phyloP scores from a whole-genome alignment of 208 protist genomes.

The Leishmania major region DNA sequence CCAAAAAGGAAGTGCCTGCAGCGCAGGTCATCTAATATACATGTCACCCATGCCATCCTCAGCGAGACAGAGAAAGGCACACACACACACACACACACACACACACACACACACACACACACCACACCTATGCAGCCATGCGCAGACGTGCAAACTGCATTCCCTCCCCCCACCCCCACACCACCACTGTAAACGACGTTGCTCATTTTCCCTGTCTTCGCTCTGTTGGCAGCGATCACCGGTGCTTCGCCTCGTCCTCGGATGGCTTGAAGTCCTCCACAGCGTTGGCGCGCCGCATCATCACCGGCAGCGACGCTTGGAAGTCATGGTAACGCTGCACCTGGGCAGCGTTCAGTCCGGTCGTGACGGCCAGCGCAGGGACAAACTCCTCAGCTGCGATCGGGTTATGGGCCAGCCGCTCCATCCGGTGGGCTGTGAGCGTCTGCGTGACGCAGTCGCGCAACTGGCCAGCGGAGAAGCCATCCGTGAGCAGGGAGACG shows the following conservation, averaged over 20 bases:
- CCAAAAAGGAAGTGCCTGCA: neutral
- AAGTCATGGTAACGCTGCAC: conserved; percentile 66
- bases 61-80: neutral
- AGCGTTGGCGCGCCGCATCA: conserved; percentile 68
- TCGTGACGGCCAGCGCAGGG: conserved; percentile 49
- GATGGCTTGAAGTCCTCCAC: conserved; percentile 70
- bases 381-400: conserved; percentile 83
- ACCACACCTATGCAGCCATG: neutral
- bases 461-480: conserved; percentile 73
- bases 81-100: neutral
- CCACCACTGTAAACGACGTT: neutral
- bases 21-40: neutral
- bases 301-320: conserved; percentile 60
- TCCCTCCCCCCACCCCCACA: neutral
- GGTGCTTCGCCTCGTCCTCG: conserved; percentile 69
- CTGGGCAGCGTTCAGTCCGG: conserved; percentile 62
- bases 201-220: neutral
- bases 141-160: neutral
- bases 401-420: conserved; percentile 69
- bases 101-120: neutral
- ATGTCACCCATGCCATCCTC: neutral
- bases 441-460: conserved; percentile 56
- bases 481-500: conserved; percentile 80
- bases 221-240: conserved; percentile 1
- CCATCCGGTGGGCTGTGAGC: conserved; percentile 66